Evolutionary conservation across 176 grass and related monocot species (phyloP).

Genomic region (bread wheat (Triticum aestivum)): IWGSC_CS_RefSeq_v2.1 NC_057795.1:32522725-32523224

Average conservation of each 20-base stretch:
- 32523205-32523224: no score
- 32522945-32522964: not conserved
- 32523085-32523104: not conserved
- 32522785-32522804: no score
- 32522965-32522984: not conserved
- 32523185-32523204: no score
- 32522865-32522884: not conserved
- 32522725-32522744: no score
- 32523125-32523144: no score
- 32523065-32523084: not conserved
- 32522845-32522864: not conserved
- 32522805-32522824: not conserved
- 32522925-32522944: accelerated
- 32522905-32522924: not conserved
- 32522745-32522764: no score
- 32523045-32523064: accelerated
- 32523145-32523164: no score
- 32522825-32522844: not conserved
- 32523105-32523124: not conserved
- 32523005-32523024: not conserved
- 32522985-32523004: not conserved
- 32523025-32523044: not conserved
- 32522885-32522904: not conserved
- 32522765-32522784: no score
- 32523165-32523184: no score